Base-by-base conservation (phyloP, 768 basidiomycete genomes). In the Leucocoprinus leucothites region DNA sequence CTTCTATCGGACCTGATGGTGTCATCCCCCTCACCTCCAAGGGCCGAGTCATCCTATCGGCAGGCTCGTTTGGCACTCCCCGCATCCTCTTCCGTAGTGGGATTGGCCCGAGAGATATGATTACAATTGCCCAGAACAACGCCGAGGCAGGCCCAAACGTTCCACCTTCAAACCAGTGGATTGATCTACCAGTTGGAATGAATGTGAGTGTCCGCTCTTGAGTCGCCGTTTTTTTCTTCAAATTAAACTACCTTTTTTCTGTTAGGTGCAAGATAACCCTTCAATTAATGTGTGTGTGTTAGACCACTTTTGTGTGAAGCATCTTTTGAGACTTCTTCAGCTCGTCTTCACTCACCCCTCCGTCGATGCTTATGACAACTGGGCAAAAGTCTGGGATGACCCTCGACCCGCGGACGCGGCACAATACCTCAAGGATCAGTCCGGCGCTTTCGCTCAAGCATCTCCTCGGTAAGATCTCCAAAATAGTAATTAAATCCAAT, bases 261-360 rank as follows among this genome's bases (percentile, higher is more conserved):
- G 9, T 13, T n/a, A 38, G 38, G 16, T n/a, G 14, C 38, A 38
- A 24, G 84, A 86, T 62, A 85, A 85, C 64, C 84, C 84, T 14
- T 82, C 81, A 5, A 82, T 86, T 61, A 84, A 84, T 58, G 79
- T 80, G 53, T 41, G 75, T 16, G 41, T 51, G n/a, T 25, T 28
- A 24, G n/a, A 36, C 22, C 4, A 18, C 13, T 52, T 18, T n/a
- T 35, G 18, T 3, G 9, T 38, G 16, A 11, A 8, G 14, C 4
- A 38, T 38, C 3, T 13, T 13, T 9, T 38, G 16, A 38, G 38
- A 38, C 38, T 13, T 38, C 16, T 38, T 13, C 38, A 82, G 79
- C 67, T 85, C 60, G 80, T 85, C n/a, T 85, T 86, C 70, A 84
- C 81, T 6, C 84, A 85, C 63, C 83, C 84, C 1, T 71, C 71